phyloP scores from a whole-genome alignment of 1,284 basidiomycete genomes.

The Schizopora paradoxa region DNA sequence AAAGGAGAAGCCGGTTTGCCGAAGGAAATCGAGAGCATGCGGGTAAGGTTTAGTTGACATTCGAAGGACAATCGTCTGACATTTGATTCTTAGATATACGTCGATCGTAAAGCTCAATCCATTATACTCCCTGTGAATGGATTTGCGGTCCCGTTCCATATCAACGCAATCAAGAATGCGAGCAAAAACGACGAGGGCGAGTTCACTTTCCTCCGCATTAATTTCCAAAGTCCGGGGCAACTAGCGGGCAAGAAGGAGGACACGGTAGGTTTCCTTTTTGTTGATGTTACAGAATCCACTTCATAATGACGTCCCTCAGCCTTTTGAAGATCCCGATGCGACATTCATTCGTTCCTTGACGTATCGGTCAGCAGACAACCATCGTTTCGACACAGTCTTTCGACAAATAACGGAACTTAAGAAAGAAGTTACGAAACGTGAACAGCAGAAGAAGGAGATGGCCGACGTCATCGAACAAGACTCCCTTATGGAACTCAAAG shows the following conservation, averaged over 20 bases:
- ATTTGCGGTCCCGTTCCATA: constrained; percentile 96
- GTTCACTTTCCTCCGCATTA: constrained; percentile 92
- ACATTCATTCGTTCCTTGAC: constrained; percentile 96
- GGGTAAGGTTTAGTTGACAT: constrained; percentile 43
- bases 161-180: constrained; percentile 97
- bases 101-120: constrained; percentile 88
- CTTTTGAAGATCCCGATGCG: constrained; percentile 95
- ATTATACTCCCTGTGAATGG: constrained; percentile 93
- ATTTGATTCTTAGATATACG: constrained; percentile 63
- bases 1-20: constrained; percentile 91
- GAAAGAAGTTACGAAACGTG: constrained; percentile 95
- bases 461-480: constrained; percentile 98
- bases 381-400: constrained; percentile 84
- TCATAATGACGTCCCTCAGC: constrained; percentile 39
- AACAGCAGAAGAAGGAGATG: constrained; percentile 97
- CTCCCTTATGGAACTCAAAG: constrained; percentile 81
- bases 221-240: constrained; percentile 98
- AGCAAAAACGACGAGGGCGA: constrained; percentile 98
- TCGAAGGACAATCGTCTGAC: constrained; percentile 11
- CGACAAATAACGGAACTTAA: constrained; percentile 95
- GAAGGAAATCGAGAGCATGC: constrained; percentile 66
- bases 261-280: constrained; percentile 53
- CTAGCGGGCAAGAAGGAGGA: constrained; percentile 99
- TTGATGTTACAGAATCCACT: neutral
- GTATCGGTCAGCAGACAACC: constrained; percentile 86